Evolutionary conservation across 768 basidiomycete genomes (phyloP), one percentile per base, ranked within the genome.

Genomic region (Suillus sp.): DNA sequence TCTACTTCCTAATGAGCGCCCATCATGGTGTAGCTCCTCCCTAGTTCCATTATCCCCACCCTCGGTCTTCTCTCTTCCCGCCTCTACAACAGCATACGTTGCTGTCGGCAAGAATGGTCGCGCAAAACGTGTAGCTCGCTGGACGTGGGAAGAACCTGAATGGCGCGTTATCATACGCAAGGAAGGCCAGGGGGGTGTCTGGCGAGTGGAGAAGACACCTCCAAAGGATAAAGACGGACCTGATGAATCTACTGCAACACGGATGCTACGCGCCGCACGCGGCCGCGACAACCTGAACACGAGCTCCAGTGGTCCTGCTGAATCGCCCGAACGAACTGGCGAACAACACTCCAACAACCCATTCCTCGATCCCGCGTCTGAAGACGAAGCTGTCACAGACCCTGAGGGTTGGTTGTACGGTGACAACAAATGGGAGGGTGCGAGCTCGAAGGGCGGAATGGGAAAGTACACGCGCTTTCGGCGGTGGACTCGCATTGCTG

Each of bases 361-460:
- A 2, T 66, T 71, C 37, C 73, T 69, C 57, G 75, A 60, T 70
- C 77, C 60, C 43, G 70, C 72, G 2, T 75, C 77, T 18, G 82
- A 82, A 2, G 84, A 86, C 60, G 84, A 88, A 50, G 77, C 79
- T 34, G 72, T 78, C 42, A 96, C 95, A 1, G 95, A 98, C 71
- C 72, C 81, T 4, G 93, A 96, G 64, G 95, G 95, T 4, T 98
- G 95, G 95, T 84, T 95, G 7, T 97, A 95, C 70, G 90, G 88
- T 2, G 95, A 96, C 68, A 98, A 98, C 74, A 96, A 97, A 73
- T 98, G 95, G 95, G 95, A 97, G 71, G 83, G 79, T 22, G 80
- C 84, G 51, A 88, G 86, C 60, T 79, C 80, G 61, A 90, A 88
- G 67, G 92, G 93, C 55, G 93, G 93, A 7, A 84, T 96, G 78